Base-by-base conservation (phyloP, 371 early-diverging fungal species). In the Apophysomyces ossiformis region DNA sequence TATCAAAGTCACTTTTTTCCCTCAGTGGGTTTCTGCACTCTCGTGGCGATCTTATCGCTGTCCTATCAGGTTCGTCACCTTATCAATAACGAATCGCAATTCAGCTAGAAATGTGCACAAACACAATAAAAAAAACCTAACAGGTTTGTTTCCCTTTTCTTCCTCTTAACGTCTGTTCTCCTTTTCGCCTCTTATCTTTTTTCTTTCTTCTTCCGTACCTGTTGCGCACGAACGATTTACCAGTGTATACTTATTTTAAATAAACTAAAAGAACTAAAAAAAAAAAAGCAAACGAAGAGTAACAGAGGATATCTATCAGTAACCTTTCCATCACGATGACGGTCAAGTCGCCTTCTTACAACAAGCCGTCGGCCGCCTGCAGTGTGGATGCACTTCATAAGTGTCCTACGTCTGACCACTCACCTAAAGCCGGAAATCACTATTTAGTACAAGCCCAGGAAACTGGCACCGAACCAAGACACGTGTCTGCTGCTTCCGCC, bases 341-440 rank as follows among this genome's bases (percentile, higher is more conserved):
- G 65, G 76, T 81, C 72, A 81, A 81, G 72, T 81, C 82, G 9
- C 82, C 82, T 41, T 81, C 76, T 64, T 82, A 79, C 61, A 82
- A 82, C 54, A 82, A 82, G 67, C 83, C 83, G 54, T 82, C 83
- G 61, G 79, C 83, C 21, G 69, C 78, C 8, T 79, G 80, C 18
- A 82, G 83, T 64, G 83, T 82, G 64, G 83, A 82, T 64, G 79
- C 83, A 37, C 78, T 78, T 65, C 83, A 82, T 66, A 82, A 82
- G 67, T 78, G 78, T 61, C 83, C 83, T 63, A 71, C 71, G 70
- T 71, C 68, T 69, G 61, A 63, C 50, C 35, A 4, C 16, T 21
- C 8, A n/a, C 21, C 21, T 7, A n/a, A 11, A n/a, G 21, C 8
- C n/a, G 2, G 21, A 59, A 43, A 47, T 37, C 64, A 44, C 37